Percentiles rank a stretch among this genome's conserved stretches.
Evolutionary conservation across 495 filamentous ascomycete species (phyloP).

Genomic region (Xeromyces bisporus): DNA sequence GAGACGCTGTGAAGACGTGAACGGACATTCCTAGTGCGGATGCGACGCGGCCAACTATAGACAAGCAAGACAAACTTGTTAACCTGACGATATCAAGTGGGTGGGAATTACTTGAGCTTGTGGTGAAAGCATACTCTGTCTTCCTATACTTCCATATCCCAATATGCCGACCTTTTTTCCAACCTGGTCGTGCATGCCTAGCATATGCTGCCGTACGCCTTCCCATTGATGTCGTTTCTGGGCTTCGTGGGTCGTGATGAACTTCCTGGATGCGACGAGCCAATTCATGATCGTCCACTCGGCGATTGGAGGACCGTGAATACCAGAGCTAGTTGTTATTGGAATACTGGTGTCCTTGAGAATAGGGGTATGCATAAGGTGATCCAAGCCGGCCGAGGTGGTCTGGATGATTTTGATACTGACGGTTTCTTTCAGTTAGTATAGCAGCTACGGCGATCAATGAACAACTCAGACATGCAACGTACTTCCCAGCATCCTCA

Average conservation of each 20-base stretch:
- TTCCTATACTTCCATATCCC: constrained; percentile 72
- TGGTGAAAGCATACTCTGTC: constrained; percentile 36
- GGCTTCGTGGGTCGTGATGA: constrained; percentile 24
- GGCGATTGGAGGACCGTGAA: constrained; percentile 70
- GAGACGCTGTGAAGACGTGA: constrained; percentile 60
- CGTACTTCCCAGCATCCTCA: constrained; percentile 8
- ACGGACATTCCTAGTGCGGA: constrained; percentile 65
- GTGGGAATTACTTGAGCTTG: too few relatives aligned
- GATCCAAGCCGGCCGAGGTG: constrained; percentile 58
- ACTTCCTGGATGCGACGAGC: constrained; percentile 39
- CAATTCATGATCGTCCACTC: constrained; percentile 54
- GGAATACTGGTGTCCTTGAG: constrained; percentile 45
- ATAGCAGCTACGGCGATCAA: too few relatives aligned
- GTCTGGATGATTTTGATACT: constrained; percentile 60
- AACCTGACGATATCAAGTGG: neutral
- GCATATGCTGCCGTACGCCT: constrained; percentile 4
- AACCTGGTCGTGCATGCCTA: constrained; percentile 29
- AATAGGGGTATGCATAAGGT: constrained; percentile 42
- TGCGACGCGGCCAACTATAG: constrained; percentile 42
- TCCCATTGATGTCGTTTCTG: constrained; percentile 29
- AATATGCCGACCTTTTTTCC: constrained; percentile 52
- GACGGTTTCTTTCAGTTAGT: constrained; percentile 2
- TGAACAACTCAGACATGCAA: too few relatives aligned
- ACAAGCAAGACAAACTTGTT: neutral
- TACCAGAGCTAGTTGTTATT: constrained; percentile 56